Base-by-base conservation (phyloP, 2,329 filamentous ascomycete genomes). In the Plectosphaerella sp. region DNA sequence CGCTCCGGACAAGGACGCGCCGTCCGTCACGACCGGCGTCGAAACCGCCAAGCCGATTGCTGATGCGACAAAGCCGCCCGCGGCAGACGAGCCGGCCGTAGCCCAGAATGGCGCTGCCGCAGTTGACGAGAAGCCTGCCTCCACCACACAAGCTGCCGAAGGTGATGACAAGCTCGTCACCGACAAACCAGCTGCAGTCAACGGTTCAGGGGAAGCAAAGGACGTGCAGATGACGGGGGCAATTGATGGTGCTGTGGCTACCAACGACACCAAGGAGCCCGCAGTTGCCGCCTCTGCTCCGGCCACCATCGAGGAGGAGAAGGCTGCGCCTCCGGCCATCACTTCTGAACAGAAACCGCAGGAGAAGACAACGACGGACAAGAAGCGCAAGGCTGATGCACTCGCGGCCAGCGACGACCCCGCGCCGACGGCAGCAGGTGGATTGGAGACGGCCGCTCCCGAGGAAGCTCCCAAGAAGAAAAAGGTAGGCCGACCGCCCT, bases 371-470 rank as follows among this genome's bases (percentile, higher is more conserved):
- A 63, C 63, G 3, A 54, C 59, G 2, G 67, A 67, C 43, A 76
- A 75, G 61, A 76, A 75, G 56, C 63, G 66, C 49, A 74, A 71
- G 57, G 63, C 69, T 7, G 67, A 70, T 42, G 67, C 69, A 10
- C 33, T 54, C 41, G 60, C 59, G 9, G 43, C 52, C 35, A 58
- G 60, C 20, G 58, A 58, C 22, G 58, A 61, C 16, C 58, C 59
- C 8, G 62, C 61, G 6, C 57, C 59, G 14, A 62, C 41, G 20
- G 25, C 33, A 5, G 11, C 28, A 33, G 28, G 11, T 33, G 28
- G 8, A 9, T 9, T 33, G 28, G 28, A 33, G 28, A 33, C 28
- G 8, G 28, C 28, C 28, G 28, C 8, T 12, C 28, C 28, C 4
- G 48, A 52, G 12, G 18, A 49, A 14, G 20, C 20, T 50, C 53